These are phyloP conservation scores for Durotheca rogersii DNA, from an alignment of 495 filamentous ascomycete species.

Conservation along the genomic window DNA sequence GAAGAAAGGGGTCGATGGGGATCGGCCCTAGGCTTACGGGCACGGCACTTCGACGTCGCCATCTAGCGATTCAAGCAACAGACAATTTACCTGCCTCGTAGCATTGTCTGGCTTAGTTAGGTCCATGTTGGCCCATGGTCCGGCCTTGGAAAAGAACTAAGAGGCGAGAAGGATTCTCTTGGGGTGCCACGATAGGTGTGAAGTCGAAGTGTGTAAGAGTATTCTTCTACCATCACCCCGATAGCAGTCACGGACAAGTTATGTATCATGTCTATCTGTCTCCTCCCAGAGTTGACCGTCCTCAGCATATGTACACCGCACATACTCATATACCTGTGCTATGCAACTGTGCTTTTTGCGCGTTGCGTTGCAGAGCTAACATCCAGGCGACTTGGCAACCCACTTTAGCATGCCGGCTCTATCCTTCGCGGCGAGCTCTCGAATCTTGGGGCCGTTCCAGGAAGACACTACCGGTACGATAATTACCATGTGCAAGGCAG, in stretches of 20 bases:
- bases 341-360: no score
- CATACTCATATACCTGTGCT: no score
- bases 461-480: conserved; percentile 1
- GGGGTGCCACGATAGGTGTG: background rate
- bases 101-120: conserved; percentile 3
- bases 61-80: conserved; percentile 7
- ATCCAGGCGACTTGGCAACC: conserved; percentile 12
- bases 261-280: conserved; percentile 9
- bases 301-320: no score
- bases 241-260: conserved; percentile 1
- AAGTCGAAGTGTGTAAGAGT: background rate
- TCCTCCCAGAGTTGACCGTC: background rate
- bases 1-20: no score
- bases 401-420: background rate
- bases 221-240: background rate
- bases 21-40: conserved; percentile 11
- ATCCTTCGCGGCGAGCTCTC: background rate
- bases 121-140: conserved; percentile 3
- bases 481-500: background rate
- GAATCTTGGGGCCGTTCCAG: conserved; percentile 2
- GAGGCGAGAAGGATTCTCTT: background rate
- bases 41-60: conserved; percentile 1
- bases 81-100: conserved; percentile 20
- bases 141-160: no score
- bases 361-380: no score